These are phyloP conservation scores for Penicillium bovifimosum DNA, from an alignment of 495 filamentous ascomycete genomes.

Conservation along the genomic window DNA sequence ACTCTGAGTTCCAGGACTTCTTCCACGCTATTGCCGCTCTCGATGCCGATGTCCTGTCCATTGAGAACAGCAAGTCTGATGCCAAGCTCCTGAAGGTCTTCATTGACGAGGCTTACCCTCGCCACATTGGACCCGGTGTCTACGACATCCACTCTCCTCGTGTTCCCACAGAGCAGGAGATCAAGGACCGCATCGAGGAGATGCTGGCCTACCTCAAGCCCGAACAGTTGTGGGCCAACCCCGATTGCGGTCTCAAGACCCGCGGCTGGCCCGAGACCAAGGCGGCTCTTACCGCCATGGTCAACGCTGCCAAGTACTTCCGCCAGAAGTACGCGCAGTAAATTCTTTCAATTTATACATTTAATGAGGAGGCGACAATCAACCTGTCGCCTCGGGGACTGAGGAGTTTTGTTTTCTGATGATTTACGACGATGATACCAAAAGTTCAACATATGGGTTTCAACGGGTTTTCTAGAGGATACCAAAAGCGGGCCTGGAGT, in stretches of 20 bases:
- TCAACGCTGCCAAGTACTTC: conserved; percentile 94
- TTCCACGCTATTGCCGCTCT: conserved; percentile 98
- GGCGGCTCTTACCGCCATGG: conserved; percentile 77
- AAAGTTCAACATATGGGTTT: conserved; percentile 49
- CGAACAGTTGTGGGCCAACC: conserved; percentile 97
- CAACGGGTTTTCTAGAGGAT: conserved; percentile 41
- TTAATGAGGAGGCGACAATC: conserved; percentile 37
- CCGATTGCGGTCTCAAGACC: conserved; percentile 98
- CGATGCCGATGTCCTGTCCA: conserved; percentile 95
- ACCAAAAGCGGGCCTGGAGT: conserved; percentile 45
- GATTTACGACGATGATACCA: conserved; percentile 50
- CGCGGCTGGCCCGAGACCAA: conserved; percentile 95
- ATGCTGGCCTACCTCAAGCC: conserved; percentile 93
- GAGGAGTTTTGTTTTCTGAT: conserved; percentile 35
- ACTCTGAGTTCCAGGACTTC: conserved; percentile 99
- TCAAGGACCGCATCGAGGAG: conserved; percentile 93
- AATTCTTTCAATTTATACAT: conserved; percentile 22
- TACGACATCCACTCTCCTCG: conserved; percentile 99
- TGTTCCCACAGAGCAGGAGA: conserved; percentile 91
- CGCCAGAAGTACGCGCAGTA: conserved; percentile 74
- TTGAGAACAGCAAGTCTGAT: conserved; percentile 99
- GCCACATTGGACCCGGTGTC: conserved; percentile 98
- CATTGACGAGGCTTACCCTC: conserved; percentile 89
- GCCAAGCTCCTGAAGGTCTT: conserved; percentile 99
- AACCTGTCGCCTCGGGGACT: conserved; percentile 39